Evolutionary conservation across 331 rosid species (phyloP).

Genomic region (Cydonia oblonga): DNA sequence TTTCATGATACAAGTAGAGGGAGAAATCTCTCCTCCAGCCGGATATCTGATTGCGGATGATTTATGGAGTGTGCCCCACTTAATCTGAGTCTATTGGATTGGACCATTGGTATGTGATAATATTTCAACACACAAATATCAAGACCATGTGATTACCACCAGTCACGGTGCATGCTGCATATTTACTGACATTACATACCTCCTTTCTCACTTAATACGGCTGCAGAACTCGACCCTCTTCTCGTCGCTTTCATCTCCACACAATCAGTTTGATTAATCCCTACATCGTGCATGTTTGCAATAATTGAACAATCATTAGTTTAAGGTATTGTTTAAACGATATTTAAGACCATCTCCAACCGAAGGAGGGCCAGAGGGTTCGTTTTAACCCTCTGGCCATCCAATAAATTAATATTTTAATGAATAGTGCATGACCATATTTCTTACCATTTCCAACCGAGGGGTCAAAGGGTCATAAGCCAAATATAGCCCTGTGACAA

Average conservation of each 20-base stretch:
- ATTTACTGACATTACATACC: constrained; percentile 12
- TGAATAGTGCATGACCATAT: too few relatives aligned
- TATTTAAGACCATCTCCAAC: too few relatives aligned
- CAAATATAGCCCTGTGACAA: too few relatives aligned
- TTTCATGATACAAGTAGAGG: too few relatives aligned
- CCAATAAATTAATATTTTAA: too few relatives aligned
- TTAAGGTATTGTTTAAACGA: neutral
- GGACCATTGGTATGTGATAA: neutral
- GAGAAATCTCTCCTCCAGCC: too few relatives aligned
- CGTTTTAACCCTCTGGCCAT: too few relatives aligned
- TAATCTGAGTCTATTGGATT: neutral
- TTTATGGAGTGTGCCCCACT: constrained; percentile 15
- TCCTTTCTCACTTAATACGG: constrained; percentile 17
- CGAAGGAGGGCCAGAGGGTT: too few relatives aligned
- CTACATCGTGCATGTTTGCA: neutral
- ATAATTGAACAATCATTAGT: neutral
- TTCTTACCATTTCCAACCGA: too few relatives aligned
- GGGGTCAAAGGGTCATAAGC: too few relatives aligned
- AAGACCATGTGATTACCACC: constrained; percentile 20
- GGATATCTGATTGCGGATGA: neutral
- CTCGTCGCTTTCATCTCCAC: constrained; percentile 1
- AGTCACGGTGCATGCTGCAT: constrained; percentile 11
- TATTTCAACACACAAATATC: neutral
- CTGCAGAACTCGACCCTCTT: neutral
- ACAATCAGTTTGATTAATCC: neutral